Conservation (phyloP, 1,139 yeast species). For the Lodderomyces metapsilosis region DNA sequence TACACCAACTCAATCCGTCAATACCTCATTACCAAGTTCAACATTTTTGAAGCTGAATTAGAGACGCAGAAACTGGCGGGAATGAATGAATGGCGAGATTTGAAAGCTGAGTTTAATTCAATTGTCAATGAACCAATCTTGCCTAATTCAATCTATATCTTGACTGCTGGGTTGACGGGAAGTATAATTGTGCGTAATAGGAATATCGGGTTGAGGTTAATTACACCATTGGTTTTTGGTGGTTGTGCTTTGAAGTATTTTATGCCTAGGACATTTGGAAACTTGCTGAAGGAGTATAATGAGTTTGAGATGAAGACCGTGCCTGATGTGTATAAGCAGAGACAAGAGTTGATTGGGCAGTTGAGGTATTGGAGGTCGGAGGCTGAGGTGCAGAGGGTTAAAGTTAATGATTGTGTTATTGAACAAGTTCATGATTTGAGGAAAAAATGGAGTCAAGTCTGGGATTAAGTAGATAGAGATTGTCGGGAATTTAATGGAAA, state of each 20-base stretch:
- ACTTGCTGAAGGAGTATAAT: conserved; percentile 19
- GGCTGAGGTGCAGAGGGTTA: conserved; percentile 12
- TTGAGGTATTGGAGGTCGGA: conserved; percentile 16
- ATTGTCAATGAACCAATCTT: conserved; percentile 46
- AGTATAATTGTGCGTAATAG: conserved; percentile 51
- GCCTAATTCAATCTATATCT: conserved; percentile 53
- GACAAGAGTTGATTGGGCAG: conserved; percentile 16
- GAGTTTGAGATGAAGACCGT: conserved; percentile 53
- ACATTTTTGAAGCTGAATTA: conserved; percentile 40
- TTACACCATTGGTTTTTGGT: conserved; percentile 51
- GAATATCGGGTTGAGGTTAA: conserved; percentile 47
- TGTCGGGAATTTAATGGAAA: no score
- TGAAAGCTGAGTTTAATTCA: conserved; percentile 24
- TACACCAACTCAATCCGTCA: conserved; percentile 39
- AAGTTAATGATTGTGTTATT: conserved; percentile 17
- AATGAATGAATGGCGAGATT: conserved; percentile 34
- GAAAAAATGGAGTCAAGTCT: conserved; percentile 8
- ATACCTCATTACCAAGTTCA: conserved; percentile 35
- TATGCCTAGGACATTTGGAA: conserved; percentile 36
- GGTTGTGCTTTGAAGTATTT: conserved; percentile 35
- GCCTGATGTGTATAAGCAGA: conserved; percentile 36
- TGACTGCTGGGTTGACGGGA: conserved; percentile 56
- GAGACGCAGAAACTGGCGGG: conserved; percentile 46
- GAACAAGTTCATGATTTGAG: conserved; percentile 27
- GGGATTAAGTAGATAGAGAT: neutral